Evolutionary conservation across 306 rosid species (phyloP).

Genomic region (Vicia faba): DNA sequence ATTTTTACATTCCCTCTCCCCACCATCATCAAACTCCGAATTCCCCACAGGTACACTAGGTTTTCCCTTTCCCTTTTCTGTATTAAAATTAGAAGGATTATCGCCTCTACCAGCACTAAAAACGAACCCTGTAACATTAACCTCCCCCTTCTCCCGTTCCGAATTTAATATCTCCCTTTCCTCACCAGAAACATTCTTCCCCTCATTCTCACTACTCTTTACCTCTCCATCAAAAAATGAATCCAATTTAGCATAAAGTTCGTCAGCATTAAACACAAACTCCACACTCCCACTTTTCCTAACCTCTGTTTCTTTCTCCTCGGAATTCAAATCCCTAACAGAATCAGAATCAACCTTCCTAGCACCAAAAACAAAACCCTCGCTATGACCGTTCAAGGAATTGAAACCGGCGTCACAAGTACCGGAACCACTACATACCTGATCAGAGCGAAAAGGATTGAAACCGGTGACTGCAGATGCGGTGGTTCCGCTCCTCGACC

Average conservation of each 20-base stretch:
- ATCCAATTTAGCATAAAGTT: slow-evolving; percentile 30
- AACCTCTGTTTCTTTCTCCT: slow-evolving; percentile 33
- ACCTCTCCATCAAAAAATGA: slow-evolving; percentile 17
- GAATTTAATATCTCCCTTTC: slow-evolving; percentile 27
- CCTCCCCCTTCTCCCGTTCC: slow-evolving; percentile 24
- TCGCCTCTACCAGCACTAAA: slow-evolving; percentile 40
- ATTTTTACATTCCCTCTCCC: slow-evolving; percentile 33
- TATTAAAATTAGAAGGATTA: slow-evolving; percentile 35
- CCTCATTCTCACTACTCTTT: slow-evolving; percentile 19
- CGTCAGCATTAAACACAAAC: slow-evolving; percentile 49
- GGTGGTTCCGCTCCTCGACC: slow-evolving; percentile 45
- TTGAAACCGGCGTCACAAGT: slow-evolving; percentile 19
- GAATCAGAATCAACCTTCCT: slow-evolving; percentile 29
- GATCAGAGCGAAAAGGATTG: slow-evolving; percentile 53
- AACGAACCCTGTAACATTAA: slow-evolving; percentile 36
- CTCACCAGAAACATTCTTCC: slow-evolving; percentile 32
- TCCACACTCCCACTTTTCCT: slow-evolving; percentile 37
- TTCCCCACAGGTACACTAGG: slow-evolving; percentile 30
- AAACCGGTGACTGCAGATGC: slow-evolving; percentile 38
- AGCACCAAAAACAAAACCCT: slow-evolving; percentile 51
- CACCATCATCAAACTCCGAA: slow-evolving; percentile 23
- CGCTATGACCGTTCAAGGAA: not conserved
- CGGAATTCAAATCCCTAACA: slow-evolving; percentile 40
- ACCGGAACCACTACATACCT: slow-evolving; percentile 38
- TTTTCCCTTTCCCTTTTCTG: slow-evolving; percentile 39